These are phyloP conservation scores for Mortierella antarctica DNA, from an alignment of 192 early-diverging fungal species.

Conservation along the genomic window DNA sequence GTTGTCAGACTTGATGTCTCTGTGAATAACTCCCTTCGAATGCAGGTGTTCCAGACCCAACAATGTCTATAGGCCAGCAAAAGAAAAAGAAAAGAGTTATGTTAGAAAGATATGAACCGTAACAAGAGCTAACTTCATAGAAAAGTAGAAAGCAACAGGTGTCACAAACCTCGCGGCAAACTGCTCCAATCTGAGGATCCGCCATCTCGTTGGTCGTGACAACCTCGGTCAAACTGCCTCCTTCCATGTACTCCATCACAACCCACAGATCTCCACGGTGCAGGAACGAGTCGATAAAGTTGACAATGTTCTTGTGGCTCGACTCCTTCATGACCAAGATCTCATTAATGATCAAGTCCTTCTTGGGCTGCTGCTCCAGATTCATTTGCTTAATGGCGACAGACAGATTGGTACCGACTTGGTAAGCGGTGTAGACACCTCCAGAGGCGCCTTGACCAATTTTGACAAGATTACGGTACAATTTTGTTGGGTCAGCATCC, in stretches of 20 bases:
- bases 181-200: conserved; percentile 87
- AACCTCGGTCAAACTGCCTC: conserved; percentile 87
- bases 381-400: conserved; percentile 99
- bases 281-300: conserved; percentile 84
- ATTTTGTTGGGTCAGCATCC: conserved; percentile 84
- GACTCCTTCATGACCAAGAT: conserved; percentile 89
- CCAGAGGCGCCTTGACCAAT: conserved; percentile 95
- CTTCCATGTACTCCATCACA: conserved; percentile 95
- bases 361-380: conserved; percentile 94
- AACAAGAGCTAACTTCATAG: background rate
- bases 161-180: conserved; percentile 71
- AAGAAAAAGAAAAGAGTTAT: background rate
- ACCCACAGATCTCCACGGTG: conserved; percentile 87
- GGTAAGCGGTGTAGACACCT: conserved; percentile 89
- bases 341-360: conserved; percentile 96
- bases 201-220: conserved; percentile 82
- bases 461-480: conserved; percentile 88
- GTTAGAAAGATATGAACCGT: no score
- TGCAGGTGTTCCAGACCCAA: conserved; percentile 82
- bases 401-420: conserved; percentile 68
- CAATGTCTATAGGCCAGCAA: conserved; percentile 58
- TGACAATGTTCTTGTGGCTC: conserved; percentile 86
- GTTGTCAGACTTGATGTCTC: conserved; percentile 92
- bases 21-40: conserved; percentile 78
- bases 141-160: background rate